Base-by-base conservation (phyloP, 768 basidiomycete genomes). In the Lepiota brunneoincarnata region DNA sequence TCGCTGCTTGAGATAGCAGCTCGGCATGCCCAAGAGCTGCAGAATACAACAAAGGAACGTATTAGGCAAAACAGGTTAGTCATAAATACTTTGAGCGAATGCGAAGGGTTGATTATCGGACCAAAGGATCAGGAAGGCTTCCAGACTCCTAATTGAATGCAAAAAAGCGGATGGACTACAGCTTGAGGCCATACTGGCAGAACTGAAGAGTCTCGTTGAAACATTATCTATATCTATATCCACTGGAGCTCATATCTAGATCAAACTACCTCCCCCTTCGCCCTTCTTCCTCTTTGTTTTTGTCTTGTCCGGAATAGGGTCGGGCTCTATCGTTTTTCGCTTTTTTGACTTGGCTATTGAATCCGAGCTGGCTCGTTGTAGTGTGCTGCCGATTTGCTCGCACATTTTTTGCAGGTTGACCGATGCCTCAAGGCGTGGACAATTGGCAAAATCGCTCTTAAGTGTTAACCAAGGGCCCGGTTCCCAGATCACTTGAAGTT, bases 341-440 rank as follows among this genome's bases (percentile, higher is more conserved):
- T 54, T 57, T 34, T 48, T 51, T 9, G 49, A 31, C 21, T 45
- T 47, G 28, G 24, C 37, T 28, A 49, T 34, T 39, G 24, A 20
- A 7, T 45, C 31, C 28, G 57, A 28, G 56, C 36, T 41, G 60
- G 47, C 15, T 44, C 55, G 46, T 65, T 61, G 39, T 60, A 53
- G 39, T 61, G 40, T 17, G 67, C 61, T 63, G 68, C 64, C 47
- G 5, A 93, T 70, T 66, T 92, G 90, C 61, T 77, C 78, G 61
- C 88, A 84, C 69, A 85, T 78, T 48, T 76, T 77, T 24, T 77
- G 76, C 6, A 93, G 75, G 6, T 80, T 82, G 28, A 76, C 67
- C 1, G 87, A 84, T 5, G 79, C 72, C 63, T 82, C 82, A 69
- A 89, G 85, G 21, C 82, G 78, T n/a, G 77, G 67, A 14, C 81